Percentiles rank a stretch among this genome's conserved stretches.
Evolutionary conservation across 2,329 filamentous ascomycete species (phyloP).

Genomic region (Clonostachys byssicola): DNA sequence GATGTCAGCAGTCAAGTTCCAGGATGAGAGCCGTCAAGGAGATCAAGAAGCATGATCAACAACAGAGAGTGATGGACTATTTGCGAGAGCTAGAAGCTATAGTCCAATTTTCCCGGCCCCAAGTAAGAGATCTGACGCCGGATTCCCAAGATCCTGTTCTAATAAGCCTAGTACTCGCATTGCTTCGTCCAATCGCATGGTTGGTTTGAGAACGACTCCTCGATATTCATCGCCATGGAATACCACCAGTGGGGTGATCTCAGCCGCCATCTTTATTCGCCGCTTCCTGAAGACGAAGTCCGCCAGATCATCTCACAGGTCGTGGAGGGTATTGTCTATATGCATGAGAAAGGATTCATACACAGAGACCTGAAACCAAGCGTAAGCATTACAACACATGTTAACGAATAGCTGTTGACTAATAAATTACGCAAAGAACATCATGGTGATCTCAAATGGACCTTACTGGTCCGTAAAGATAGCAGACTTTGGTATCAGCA

Average conservation of each 20-base stretch:
- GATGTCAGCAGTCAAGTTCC: too few relatives aligned
- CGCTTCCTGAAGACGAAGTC: slow-evolving; percentile 2
- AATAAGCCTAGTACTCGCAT: slow-evolving; percentile 5
- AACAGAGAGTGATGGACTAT: too few relatives aligned
- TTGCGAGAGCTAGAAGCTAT: too few relatives aligned
- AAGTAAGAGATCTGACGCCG: too few relatives aligned
- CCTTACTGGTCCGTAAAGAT: slow-evolving; percentile 14
- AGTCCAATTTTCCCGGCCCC: too few relatives aligned
- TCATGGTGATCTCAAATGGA: neutral
- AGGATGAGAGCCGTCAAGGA: too few relatives aligned
- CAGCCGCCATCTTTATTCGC: slow-evolving; percentile 1
- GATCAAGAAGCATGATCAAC: too few relatives aligned
- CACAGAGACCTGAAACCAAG: slow-evolving; percentile 10
- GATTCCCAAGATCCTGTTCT: too few relatives aligned
- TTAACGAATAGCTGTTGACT: too few relatives aligned
- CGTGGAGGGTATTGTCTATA: slow-evolving; percentile 7
- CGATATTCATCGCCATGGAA: slow-evolving; percentile 7
- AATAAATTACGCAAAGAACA: neutral
- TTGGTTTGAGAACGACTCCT: slow-evolving; percentile 6
- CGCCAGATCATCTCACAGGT: slow-evolving; percentile 5
- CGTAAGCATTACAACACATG: too few relatives aligned
- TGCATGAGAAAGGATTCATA: slow-evolving; percentile 10
- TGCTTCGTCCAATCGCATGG: slow-evolving; percentile 9
- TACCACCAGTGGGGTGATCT: slow-evolving; percentile 7
- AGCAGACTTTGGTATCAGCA: slow-evolving; percentile 15